phyloP scores from a whole-genome alignment of 2,329 filamentous ascomycete species.

The Aspergillus sp. region DNA sequence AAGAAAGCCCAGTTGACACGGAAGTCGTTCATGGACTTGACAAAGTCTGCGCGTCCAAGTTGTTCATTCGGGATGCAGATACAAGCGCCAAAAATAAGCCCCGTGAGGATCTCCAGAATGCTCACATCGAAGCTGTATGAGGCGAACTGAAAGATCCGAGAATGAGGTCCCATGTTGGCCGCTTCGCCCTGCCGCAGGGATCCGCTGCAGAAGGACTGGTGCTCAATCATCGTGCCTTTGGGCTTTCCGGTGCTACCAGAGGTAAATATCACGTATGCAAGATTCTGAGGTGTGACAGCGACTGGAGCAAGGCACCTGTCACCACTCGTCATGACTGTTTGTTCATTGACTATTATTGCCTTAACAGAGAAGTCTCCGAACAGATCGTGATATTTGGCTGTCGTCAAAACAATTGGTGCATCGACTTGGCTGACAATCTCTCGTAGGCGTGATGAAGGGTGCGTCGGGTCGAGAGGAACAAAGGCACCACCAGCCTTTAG shows the following conservation, averaged over 20 bases:
- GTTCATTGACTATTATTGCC: background rate
- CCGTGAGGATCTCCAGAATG: slow-evolving; percentile 12
- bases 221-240: slow-evolving; percentile 21
- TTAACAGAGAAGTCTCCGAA: slow-evolving; percentile 10
- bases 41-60: slow-evolving; percentile 30
- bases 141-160: slow-evolving; percentile 16
- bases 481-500: slow-evolving; percentile 28
- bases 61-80: slow-evolving; percentile 20
- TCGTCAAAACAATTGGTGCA: background rate
- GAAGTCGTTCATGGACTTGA: slow-evolving; percentile 34
- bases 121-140: slow-evolving; percentile 20
- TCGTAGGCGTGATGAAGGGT: slow-evolving; percentile 15
- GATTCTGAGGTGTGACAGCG: background rate
- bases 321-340: background rate
- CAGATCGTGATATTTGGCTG: background rate
- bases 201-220: slow-evolving; percentile 9
- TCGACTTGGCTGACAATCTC: slow-evolving; percentile 1
- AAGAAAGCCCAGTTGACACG: slow-evolving; percentile 37
- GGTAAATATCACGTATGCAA: slow-evolving; percentile 21
- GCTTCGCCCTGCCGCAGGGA: background rate
- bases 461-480: slow-evolving; percentile 25
- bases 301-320: background rate
- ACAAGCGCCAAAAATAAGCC: slow-evolving; percentile 16
- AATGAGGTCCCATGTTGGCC: slow-evolving; percentile 6
- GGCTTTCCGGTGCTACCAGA: slow-evolving; percentile 24